phyloP scores from a whole-genome alignment of 768 basidiomycete genomes.

The Trametes cingulata region DNA sequence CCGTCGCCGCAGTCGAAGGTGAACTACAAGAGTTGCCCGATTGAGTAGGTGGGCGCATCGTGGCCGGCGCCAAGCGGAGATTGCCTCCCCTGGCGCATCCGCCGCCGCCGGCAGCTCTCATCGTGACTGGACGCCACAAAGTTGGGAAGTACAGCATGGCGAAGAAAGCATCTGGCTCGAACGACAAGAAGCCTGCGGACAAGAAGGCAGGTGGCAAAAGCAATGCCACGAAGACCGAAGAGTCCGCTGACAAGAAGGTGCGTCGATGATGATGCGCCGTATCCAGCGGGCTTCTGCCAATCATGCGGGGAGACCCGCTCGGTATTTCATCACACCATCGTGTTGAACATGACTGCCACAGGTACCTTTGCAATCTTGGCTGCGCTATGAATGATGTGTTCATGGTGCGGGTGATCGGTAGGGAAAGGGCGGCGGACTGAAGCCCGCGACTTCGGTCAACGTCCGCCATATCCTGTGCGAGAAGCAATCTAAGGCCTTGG shows the following conservation, averaged over 20 bases:
- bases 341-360: background rate
- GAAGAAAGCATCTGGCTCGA: conserved; percentile 21
- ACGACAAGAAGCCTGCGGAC: conserved; percentile 37
- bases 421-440: conserved; percentile 59
- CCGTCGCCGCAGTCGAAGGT: too few species aligned
- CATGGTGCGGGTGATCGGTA: conserved; percentile 19
- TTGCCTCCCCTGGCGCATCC: background rate
- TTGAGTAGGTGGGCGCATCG: background rate
- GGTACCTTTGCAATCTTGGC: background rate
- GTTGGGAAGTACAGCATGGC: conserved; percentile 10
- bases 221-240: conserved; percentile 15
- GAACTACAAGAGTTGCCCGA: background rate
- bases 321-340: background rate
- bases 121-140: background rate
- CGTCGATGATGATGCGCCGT: background rate
- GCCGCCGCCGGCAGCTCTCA: too few species aligned
- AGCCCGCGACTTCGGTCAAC: conserved; percentile 79
- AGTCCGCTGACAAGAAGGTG: conserved; percentile 19
- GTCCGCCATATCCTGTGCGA: conserved; percentile 89
- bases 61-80: background rate
- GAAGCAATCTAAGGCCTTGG: conserved; percentile 78
- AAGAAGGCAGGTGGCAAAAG: conserved; percentile 40
- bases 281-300: background rate
- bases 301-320: too few species aligned
- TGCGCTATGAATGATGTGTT: background rate